Conservation (phyloP, 768 basidiomycete genomes). For the Leccinum pellstonianum region DNA sequence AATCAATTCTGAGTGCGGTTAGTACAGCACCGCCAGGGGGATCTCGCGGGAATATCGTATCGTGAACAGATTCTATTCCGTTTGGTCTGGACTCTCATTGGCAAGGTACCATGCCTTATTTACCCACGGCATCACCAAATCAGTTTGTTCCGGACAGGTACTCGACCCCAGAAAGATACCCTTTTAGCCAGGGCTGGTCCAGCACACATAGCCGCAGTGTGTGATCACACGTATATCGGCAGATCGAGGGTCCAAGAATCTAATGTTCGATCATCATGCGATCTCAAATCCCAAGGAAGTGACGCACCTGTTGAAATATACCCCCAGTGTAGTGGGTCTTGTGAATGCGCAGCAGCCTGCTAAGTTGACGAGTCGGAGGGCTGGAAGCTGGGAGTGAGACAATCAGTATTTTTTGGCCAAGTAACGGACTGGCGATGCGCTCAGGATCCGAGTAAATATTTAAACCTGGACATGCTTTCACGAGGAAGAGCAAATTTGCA, state of each 20-base stretch:
- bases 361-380: not conserved
- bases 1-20: too few species aligned
- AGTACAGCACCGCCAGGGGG: too few species aligned
- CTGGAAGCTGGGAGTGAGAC: not conserved
- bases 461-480: too few species aligned
- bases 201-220: slow-evolving; percentile 20
- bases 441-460: too few species aligned
- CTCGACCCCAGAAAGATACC: not conserved
- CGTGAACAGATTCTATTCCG: too few species aligned
- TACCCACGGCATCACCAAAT: not conserved
- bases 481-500: too few species aligned
- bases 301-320: not conserved
- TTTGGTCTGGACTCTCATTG: not conserved
- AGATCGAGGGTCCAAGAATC: not conserved
- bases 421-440: too few species aligned
- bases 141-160: not conserved
- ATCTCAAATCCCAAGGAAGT: not conserved
- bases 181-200: too few species aligned
- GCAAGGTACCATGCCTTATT: not conserved
- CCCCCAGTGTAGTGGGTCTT: too few species aligned
- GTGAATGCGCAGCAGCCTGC: not conserved
- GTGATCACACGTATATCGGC: too few species aligned
- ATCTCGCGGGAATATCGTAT: too few species aligned
- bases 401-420: too few species aligned
- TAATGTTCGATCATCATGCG: not conserved